Evolutionary conservation across 1,284 basidiomycete species (phyloP), one percentile per base, ranked within the genome.

Genomic region (Sanghuangporus weigelae): DNA sequence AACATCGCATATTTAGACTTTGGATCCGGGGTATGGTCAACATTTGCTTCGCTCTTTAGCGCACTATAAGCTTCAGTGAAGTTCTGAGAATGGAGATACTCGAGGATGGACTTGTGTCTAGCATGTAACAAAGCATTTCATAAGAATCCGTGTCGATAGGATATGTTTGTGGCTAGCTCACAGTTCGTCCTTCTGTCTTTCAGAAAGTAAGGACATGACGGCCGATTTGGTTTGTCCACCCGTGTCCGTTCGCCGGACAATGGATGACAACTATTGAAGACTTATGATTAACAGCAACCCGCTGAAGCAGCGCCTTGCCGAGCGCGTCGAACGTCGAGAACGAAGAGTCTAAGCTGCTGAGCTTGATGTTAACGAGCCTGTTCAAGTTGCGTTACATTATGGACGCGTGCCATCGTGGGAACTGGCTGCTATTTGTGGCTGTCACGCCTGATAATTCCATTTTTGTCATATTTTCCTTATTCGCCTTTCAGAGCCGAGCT

Each of bases 161-260:
- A 54, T 8, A 54, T 38, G 11, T 7, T 11, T 16, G 53, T 54
- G 53, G 36, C 39, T n/a, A 46, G 44, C 64, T 63, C 69, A 84
- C 81, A 87, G 78, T 71, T 87, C 85, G 69, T 86, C 84, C 72
- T 81, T 83, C 71, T 86, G 85, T 44, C 83, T 72, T 65, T 84
- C 81, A 21, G 82, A 81, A 50, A 86, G 79, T 49, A 69, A n/a
- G 35, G 63, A 66, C 65, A 66, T 66, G 53, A 26, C 53, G 62
- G 39, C n/a, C 35, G 48, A 36, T 38, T 4, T 23, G 19, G 19
- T 6, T 23, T 26, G 35, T 39, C 38, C 23, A 16, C 36, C 19
- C 21, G 49, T 16, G 49, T 38, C 35, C 36, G 19, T 38, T 3
- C 16, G 31, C 23, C 10, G 35, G n/a, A 19, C 16, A 38, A n/a